phyloP scores from a whole-genome alignment of 106 monocot genomes.

The Acorus calamus region DNA sequence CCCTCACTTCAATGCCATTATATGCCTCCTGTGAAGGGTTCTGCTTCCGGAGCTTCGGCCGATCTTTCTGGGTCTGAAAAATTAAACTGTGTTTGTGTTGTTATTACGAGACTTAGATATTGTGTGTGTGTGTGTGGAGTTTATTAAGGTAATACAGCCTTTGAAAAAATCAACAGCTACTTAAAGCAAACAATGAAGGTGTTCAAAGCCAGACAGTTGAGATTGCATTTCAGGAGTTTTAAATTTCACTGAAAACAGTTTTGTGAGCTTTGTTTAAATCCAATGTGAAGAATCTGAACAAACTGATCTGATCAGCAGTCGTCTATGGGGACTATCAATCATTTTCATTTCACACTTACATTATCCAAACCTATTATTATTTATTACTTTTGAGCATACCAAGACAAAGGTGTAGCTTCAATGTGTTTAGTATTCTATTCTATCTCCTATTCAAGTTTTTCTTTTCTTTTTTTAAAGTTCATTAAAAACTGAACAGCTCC shows the following conservation, averaged over 20 bases:
- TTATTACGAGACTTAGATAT: too few relatives aligned
- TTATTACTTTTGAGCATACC: not conserved
- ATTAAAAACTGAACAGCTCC: too few relatives aligned
- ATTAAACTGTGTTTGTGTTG: conserved; percentile 17
- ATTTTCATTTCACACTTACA: conserved; percentile 20
- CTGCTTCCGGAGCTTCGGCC: conserved; percentile 2
- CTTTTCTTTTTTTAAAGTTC: too few relatives aligned
- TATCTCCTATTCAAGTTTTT: too few relatives aligned
- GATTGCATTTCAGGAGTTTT: too few relatives aligned
- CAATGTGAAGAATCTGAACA: conserved; percentile 3
- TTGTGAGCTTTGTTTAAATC: not conserved
- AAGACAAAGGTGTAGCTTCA: not conserved
- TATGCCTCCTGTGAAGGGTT: conserved; percentile 17
- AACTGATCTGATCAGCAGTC: conserved; percentile 14
- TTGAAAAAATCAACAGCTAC: too few relatives aligned
- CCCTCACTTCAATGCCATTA: not conserved
- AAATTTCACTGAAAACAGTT: not conserved
- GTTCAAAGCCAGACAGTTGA: too few relatives aligned
- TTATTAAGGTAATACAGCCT: too few relatives aligned
- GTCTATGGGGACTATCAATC: conserved; percentile 11
- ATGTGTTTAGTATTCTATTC: not conserved
- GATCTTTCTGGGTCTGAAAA: conserved; percentile 7
- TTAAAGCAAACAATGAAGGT: too few relatives aligned
- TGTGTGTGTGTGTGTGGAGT: too few relatives aligned
- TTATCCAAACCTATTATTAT: conserved; percentile 8